Evolutionary conservation across 306 rosid species (phyloP).

Genomic region (Cucumis sativus): DNA sequence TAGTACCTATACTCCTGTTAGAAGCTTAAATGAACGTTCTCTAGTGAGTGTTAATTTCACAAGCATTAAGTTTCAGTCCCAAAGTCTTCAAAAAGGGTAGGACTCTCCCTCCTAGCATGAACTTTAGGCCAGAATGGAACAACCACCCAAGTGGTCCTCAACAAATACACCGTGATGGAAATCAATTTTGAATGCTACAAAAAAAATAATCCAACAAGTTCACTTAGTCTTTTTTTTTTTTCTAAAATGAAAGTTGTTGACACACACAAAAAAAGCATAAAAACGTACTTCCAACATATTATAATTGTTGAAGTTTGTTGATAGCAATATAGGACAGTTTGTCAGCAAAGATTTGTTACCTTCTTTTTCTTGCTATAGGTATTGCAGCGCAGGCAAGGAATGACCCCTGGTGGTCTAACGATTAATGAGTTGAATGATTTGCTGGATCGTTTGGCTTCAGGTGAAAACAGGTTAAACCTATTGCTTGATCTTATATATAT

Average conservation of each 20-base stretch:
- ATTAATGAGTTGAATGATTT: conserved; percentile 66
- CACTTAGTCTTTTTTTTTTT: no score
- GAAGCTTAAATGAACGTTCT: not conserved
- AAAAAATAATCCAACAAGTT: no score
- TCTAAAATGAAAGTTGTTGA: no score
- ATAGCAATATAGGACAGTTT: not conserved
- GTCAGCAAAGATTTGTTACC: not conserved
- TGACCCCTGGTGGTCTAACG: conserved; percentile 64
- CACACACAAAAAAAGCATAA: no score
- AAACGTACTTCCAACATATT: not conserved
- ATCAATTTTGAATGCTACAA: no score
- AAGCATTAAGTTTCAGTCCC: not conserved
- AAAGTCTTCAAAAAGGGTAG: not conserved
- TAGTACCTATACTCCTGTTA: not conserved
- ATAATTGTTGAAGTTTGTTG: not conserved
- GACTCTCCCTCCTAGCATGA: not conserved
- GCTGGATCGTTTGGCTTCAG: conserved; percentile 65
- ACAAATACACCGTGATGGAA: no score
- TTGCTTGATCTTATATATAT: not conserved
- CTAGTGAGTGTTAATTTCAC: not conserved
- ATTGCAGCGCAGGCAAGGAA: conserved; percentile 69
- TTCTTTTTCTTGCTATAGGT: conserved; percentile 32
- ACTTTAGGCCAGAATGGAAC: not conserved
- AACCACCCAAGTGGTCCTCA: not conserved
- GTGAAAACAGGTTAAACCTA: conserved; percentile 54